Evolutionary conservation across 768 basidiomycete genomes (phyloP).

Genomic region (Amyloporia xantha): DNA sequence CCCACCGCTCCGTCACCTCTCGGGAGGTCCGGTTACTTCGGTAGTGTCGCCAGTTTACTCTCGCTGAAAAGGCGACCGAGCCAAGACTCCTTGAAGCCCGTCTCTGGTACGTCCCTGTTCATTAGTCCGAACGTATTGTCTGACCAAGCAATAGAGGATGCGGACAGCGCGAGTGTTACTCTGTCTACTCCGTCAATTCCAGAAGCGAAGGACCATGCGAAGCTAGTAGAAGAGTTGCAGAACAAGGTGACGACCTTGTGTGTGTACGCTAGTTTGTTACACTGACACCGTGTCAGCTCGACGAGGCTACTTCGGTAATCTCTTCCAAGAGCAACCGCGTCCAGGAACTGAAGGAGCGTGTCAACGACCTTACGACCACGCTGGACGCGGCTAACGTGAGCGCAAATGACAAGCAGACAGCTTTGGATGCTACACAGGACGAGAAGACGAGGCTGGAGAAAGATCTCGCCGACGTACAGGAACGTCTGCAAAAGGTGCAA

Average conservation of each 20-base stretch:
- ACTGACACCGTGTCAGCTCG: background rate
- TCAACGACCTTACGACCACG: background rate
- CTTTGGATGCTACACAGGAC: background rate
- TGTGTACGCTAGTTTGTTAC: background rate
- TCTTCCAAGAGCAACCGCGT: background rate
- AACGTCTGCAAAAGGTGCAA: background rate
- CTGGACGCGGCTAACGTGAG: background rate
- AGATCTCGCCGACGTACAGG: background rate
- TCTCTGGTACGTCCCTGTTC: background rate
- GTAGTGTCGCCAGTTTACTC: background rate
- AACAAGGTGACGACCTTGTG: background rate
- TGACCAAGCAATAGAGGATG: background rate
- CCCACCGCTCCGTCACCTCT: background rate
- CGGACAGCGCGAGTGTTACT: background rate
- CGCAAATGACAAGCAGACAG: background rate
- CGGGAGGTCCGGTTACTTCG: background rate
- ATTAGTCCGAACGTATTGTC: background rate
- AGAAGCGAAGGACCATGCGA: background rate
- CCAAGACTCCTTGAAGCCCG: background rate
- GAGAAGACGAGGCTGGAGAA: background rate
- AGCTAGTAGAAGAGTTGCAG: background rate
- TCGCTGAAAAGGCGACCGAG: background rate
- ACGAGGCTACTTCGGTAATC: background rate
- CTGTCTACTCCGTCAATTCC: background rate
- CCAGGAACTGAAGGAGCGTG: background rate